Base-by-base conservation (phyloP, 2,329 filamentous ascomycete species). In the Pseudogymnoascus sp. region DNA sequence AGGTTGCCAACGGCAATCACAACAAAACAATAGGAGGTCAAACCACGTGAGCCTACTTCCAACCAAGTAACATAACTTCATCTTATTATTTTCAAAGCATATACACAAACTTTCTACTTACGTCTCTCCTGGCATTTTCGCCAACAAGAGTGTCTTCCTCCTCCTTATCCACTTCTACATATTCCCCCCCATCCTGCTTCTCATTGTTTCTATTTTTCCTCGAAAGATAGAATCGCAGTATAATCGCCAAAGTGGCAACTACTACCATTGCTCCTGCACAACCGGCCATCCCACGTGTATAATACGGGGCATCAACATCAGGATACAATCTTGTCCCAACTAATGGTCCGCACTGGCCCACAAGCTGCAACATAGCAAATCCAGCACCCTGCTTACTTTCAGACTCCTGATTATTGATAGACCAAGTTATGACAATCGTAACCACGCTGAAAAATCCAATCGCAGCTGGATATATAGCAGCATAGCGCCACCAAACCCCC, bases 341-440 rank as follows among this genome's bases (percentile, higher is more conserved):
- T 8, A 84, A 60, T 0, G 73, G 73, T 1, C 73, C 73, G 64
- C 70, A 73, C 61, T 74, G 73, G 0, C 73, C 93, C 12, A 96
- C 81, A 37, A 91, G 71, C 74, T 96, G 93, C 71, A 97, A 75
- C 34, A 96, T 80, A 0, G 89, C 90, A 70, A 96, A 90, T 1
- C 89, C 90, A 1, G 85, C 85, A 0, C 90, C 90, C 68, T 89
- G 89, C 5, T 85, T 84, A 61, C 83, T 84, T 66, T 87, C 84
- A 11, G 80, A 85, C 62, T 82, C 77, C 72, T 95, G 90, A 74
- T 96, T 96, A 72, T 96, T 96, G 71, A 96, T 84, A 37, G 84
- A 90, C 92, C 92, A 96, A 1, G 90, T 89, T 63, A 96, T 89
- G 68, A 93, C 88, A 34, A 96, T 81, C 0, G 91, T 91, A 64